Evolutionary conservation across 2,329 filamentous ascomycete species (phyloP).

Genomic region (Ophiostoma pallidulum): DNA sequence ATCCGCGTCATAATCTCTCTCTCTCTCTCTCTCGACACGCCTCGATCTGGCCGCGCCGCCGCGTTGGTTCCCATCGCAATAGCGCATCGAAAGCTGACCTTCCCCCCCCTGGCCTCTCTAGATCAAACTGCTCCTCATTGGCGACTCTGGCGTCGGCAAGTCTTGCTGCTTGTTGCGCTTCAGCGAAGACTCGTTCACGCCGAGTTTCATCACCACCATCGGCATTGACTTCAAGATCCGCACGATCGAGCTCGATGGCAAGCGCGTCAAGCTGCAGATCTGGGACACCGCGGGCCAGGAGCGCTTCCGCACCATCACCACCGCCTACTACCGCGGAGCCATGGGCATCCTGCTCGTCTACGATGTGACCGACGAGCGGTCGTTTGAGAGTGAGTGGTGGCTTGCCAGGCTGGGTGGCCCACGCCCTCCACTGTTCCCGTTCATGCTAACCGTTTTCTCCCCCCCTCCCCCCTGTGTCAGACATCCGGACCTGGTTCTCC

Average conservation of each 20-base stretch:
- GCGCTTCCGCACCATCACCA: conserved; percentile 97
- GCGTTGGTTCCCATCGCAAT: too few species aligned
- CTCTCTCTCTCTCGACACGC: neutral
- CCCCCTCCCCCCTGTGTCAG: conserved; percentile 37
- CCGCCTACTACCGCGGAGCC: conserved; percentile 94
- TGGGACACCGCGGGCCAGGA: conserved; percentile 99
- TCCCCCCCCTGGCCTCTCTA: conserved; percentile 29
- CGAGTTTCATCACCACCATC: conserved; percentile 97
- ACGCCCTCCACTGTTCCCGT: too few species aligned
- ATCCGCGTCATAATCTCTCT: neutral
- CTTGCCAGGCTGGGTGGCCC: too few species aligned
- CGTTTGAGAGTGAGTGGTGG: conserved; percentile 74
- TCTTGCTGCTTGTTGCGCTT: conserved; percentile 95
- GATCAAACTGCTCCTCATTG: conserved; percentile 96
- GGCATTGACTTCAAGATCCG: conserved; percentile 99
- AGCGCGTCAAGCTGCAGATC: conserved; percentile 98
- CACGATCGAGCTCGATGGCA: conserved; percentile 97
- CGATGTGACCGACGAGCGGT: conserved; percentile 93
- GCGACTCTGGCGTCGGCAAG: conserved; percentile 93
- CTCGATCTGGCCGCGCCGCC: too few species aligned
- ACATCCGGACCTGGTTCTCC: conserved; percentile 98
- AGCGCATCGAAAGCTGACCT: too few species aligned
- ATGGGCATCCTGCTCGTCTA: conserved; percentile 98
- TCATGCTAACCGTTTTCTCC: conserved; percentile 2
- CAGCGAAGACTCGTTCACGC: conserved; percentile 95